Conservation (phyloP, 2,329 filamentous ascomycete genomes). For the Sporothrix pallida region DNA sequence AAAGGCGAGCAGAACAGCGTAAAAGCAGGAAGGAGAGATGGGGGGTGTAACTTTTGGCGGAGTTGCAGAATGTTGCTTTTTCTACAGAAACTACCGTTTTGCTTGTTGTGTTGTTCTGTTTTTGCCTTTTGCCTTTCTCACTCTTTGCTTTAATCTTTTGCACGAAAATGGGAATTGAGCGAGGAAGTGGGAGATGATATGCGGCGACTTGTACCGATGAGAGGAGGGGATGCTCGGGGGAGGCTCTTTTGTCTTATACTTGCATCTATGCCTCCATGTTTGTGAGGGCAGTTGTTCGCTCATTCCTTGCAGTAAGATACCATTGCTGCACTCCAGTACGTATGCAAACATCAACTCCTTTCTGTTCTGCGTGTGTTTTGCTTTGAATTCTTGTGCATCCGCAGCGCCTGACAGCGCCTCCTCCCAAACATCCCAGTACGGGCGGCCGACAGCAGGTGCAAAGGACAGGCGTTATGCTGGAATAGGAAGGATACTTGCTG, state of each 20-base stretch:
- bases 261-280: neutral
- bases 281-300: neutral
- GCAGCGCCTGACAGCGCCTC: conserved; percentile 17
- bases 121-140: neutral
- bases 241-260: neutral
- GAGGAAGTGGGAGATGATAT: neutral
- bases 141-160: neutral
- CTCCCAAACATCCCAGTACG: neutral
- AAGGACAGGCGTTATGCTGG: neutral
- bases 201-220: conserved; percentile 1
- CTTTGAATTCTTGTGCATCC: neutral
- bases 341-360: too few relatives aligned
- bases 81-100: neutral
- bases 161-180: neutral
- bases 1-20: neutral
- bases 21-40: neutral
- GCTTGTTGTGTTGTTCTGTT: neutral
- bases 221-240: neutral
- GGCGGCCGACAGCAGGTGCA: neutral
- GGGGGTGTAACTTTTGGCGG: neutral
- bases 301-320: neutral
- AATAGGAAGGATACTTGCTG: neutral
- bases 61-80: neutral
- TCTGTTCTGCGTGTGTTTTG: neutral
- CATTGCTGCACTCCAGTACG: neutral